Conservation (phyloP, 305 asterid genomes). For the Coffea humblotiana region DNA sequence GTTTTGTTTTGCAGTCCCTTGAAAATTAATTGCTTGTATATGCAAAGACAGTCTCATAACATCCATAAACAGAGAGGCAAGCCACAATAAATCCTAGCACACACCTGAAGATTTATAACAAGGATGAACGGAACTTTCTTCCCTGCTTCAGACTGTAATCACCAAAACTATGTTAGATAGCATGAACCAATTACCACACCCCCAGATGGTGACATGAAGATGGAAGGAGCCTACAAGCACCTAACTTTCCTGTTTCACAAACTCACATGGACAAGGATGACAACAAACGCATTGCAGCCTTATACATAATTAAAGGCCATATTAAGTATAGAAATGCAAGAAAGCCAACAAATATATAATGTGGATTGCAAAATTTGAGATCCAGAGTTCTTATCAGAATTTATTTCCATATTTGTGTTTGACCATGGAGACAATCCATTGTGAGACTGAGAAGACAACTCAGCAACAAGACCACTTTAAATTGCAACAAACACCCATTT, state of each 20-base stretch:
- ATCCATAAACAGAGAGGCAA: slow-evolving; percentile 8
- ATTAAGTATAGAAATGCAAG: background rate
- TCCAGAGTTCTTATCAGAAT: background rate
- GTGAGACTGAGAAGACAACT: background rate
- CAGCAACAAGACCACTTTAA: background rate
- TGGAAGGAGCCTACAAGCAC: background rate
- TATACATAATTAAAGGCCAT: background rate
- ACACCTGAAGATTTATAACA: slow-evolving; percentile 85
- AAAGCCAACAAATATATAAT: background rate
- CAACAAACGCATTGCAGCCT: background rate
- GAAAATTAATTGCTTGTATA: background rate
- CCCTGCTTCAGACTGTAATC: slow-evolving; percentile 78
- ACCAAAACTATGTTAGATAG: slow-evolving; percentile 33
- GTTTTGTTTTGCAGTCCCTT: background rate
- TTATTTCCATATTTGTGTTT: background rate
- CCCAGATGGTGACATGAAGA: background rate
- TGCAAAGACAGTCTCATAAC: background rate
- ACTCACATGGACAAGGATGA: background rate
- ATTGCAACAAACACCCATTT: background rate
- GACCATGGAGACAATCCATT: slow-evolving; percentile 2
- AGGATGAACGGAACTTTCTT: slow-evolving; percentile 82
- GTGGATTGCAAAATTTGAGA: background rate
- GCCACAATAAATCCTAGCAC: slow-evolving; percentile 15
- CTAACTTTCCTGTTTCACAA: background rate
- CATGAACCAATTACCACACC: background rate